These are phyloP conservation scores for Camellia sinensis DNA, from an alignment of 148 eudicot genomes.

Conservation along the genomic window DNA sequence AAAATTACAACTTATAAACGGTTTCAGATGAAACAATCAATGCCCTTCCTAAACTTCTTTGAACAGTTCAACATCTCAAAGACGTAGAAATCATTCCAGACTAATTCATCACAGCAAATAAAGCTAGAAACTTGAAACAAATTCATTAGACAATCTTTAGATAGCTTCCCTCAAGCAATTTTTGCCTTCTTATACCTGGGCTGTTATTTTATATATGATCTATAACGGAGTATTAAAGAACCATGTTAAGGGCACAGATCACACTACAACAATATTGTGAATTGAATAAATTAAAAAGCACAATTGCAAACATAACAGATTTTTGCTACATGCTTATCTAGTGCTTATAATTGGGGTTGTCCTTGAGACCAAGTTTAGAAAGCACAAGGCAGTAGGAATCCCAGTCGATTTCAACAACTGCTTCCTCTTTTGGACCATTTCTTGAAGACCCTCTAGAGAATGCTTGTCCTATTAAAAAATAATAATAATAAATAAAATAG, in stretches of 20 bases:
- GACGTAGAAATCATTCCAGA: too few relatives aligned
- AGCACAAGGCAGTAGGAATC: conserved; percentile 66
- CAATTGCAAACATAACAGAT: not conserved
- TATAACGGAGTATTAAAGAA: too few relatives aligned
- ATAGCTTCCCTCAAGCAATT: not conserved
- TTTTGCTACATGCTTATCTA: conserved; percentile 12
- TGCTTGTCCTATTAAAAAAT: conserved; percentile 57
- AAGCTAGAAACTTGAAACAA: not conserved
- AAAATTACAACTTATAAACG: too few relatives aligned
- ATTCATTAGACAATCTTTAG: too few relatives aligned
- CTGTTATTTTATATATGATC: too few relatives aligned
- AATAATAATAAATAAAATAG: not conserved
- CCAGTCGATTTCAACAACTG: conserved; percentile 68
- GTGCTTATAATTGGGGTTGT: conserved; percentile 46
- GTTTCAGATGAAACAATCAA: too few relatives aligned
- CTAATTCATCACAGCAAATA: not conserved
- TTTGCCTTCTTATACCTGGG: too few relatives aligned
- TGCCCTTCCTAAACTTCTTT: too few relatives aligned
- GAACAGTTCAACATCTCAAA: too few relatives aligned
- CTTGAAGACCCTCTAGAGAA: conserved; percentile 58
- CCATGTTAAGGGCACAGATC: too few relatives aligned
- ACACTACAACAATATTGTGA: too few relatives aligned
- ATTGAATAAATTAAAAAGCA: too few relatives aligned
- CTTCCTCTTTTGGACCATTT: conserved; percentile 66
- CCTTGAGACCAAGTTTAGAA: conserved; percentile 66